Base-by-base conservation (phyloP, 1,139 yeast genomes). In the Nakaseomyces nivariensis region DNA sequence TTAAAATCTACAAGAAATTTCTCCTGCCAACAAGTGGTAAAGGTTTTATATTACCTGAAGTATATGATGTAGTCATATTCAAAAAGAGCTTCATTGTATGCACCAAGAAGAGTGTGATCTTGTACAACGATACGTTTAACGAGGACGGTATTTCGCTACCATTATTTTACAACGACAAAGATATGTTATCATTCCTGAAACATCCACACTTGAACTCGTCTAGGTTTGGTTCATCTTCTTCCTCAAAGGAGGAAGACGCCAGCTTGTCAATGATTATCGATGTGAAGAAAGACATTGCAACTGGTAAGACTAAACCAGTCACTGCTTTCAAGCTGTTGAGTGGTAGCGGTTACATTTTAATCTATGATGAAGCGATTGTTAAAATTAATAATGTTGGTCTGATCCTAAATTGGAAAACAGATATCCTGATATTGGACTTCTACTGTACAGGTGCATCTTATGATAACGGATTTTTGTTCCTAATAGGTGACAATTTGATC, bases 311-410 rank as follows among this genome's bases (percentile, higher is more conserved):
- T 68, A 74, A 54, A 85, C 95, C 44, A 63, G 82, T 68, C 79
- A 84, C 43, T 73, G 85, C 78, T 80, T 77, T 67, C 75, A 82
- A 60, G 72, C 81, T 48, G 65, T 47, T 49, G 2, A 49, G 74
- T 24, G 78, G 41, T n/a, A 73, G 76, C 49, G 78, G 76, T 48
- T 78, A 82, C 51, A 64, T 87, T 6, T 67, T 86, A 48, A 85
- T 85, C 38, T 88, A 85, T 67, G 84, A 78, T 52, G 82, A 82
- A 51, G 81, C 84, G 62, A 92, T 88, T 2, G 71, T 88, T 3
- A 82, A 82, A 55, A 76, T 83, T 52, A 83, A 85, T 63, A 77
- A 78, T 52, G 73, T 74, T 47, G 95, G 95, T 1, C 76, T 75
- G 53, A 68, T 85, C 43, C 75, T 81, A 6, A 70, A 85, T 32